phyloP scores from a whole-genome alignment of 805 yeast genomes.

The Candida ulmi region DNA sequence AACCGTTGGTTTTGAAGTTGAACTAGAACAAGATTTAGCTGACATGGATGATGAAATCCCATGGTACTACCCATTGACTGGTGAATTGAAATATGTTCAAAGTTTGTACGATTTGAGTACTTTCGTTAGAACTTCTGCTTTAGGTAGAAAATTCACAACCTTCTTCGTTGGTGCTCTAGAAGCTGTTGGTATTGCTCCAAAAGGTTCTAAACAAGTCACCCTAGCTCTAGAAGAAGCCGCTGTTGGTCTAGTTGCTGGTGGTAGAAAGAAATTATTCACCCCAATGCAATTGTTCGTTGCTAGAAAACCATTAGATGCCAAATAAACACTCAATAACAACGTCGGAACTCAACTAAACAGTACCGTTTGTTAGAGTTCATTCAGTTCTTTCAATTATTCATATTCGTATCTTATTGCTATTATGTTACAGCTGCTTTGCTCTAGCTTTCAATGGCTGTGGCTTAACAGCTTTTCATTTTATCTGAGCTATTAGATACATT shows the following conservation, averaged over 20 bases:
- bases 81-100: constrained; percentile 88
- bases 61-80: constrained; percentile 96
- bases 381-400: not conserved
- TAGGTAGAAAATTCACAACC: constrained; percentile 87
- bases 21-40: constrained; percentile 76
- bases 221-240: constrained; percentile 96
- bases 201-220: constrained; percentile 87
- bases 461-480: no score
- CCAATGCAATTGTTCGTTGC: constrained; percentile 96
- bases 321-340: not conserved
- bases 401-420: no score
- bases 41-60: constrained; percentile 78
- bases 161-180: constrained; percentile 78
- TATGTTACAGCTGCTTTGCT: no score
- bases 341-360: no score
- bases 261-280: constrained; percentile 81
- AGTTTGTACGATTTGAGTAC: constrained; percentile 72
- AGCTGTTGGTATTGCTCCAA: constrained; percentile 81
- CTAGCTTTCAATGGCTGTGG: no score
- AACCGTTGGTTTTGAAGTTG: constrained; percentile 81
- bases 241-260: constrained; percentile 90
- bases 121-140: constrained; percentile 76
- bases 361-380: no score
- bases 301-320: constrained; percentile 62
- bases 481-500: no score